A percentile compares a stretch with the other conserved stretches of the same genome.
phyloP scores from a whole-genome alignment of 352 stramenopile species.

The Globisporangium recalcitrans region DNA sequence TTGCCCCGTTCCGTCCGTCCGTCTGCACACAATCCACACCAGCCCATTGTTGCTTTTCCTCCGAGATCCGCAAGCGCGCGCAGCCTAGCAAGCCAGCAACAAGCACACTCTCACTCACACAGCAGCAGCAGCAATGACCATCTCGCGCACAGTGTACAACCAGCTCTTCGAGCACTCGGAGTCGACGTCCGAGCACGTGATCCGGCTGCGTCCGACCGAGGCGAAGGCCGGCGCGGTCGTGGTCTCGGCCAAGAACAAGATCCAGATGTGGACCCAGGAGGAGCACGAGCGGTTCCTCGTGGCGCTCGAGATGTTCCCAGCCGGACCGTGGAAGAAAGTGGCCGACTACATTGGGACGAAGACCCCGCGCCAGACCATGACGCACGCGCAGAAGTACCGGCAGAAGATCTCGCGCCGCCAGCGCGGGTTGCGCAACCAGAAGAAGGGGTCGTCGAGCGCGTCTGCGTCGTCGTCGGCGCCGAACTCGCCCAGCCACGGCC shows the following conservation, averaged over 20 bases:
- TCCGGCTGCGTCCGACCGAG: conserved; percentile 70
- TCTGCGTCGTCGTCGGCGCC: conserved; percentile 1
- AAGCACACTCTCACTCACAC: conserved; percentile 6
- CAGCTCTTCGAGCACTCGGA: conserved; percentile 71
- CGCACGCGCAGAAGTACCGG: conserved; percentile 79
- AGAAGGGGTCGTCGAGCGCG: conserved; percentile 28
- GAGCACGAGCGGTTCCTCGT: conserved; percentile 84
- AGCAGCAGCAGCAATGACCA: conserved; percentile 66
- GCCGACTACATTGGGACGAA: conserved; percentile 81
- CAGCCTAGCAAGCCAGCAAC: background rate
- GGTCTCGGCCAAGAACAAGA: conserved; percentile 77
- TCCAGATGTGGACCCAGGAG: conserved; percentile 85
- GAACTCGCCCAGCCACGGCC: conserved; percentile 7
- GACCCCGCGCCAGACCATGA: conserved; percentile 92
- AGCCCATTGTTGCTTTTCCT: conserved; percentile 17
- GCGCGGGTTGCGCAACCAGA: conserved; percentile 71
- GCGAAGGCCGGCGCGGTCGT: conserved; percentile 74
- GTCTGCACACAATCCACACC: background rate
- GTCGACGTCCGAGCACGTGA: conserved; percentile 41
- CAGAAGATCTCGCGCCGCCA: conserved; percentile 78
- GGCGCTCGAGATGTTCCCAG: conserved; percentile 80
- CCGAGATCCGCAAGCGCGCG: background rate
- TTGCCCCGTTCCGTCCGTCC: background rate
- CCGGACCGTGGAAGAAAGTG: conserved; percentile 84
- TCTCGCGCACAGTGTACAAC: conserved; percentile 80